Base-by-base conservation (phyloP, 805 yeast species). In the Metschnikowia kunwiensis region DNA sequence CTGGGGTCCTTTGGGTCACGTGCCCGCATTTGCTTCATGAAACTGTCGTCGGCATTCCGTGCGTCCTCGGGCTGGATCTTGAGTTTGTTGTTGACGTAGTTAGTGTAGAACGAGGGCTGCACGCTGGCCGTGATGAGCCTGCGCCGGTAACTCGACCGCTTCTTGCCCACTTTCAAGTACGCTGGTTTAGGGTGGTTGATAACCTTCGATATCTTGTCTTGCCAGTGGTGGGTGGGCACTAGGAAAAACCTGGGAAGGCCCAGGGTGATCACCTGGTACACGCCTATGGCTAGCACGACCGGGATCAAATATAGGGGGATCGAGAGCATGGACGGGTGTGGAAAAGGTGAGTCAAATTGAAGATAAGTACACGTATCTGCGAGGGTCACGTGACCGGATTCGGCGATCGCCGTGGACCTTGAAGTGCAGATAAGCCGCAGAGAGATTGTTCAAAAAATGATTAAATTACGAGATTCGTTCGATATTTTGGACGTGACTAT, bases 201-300 rank as follows among this genome's bases (percentile, higher is more conserved):
- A n/a, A 61, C 70, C 24, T 46, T 34, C 24, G 30, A 24, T 41
- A 68, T 58, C 49, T 58, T 63, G 7, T 60, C 60, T 40, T 52
- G 49, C 72, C 72, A 67, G 35, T 53, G 44, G 9, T 56, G 63
- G n/a, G 64, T 53, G 3, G 73, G 72, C 5, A 65, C 68, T 5
- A 65, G 39, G 29, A 65, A 55, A 42, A 54, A 55, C 15, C 61
- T 56, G 5, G 68, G 70, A 26, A 65, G 42, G 1, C 55, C 64
- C 26, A 42, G 34, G 9, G 50, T 40, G 2, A 58, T 18, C n/a
- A 51, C 25, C 44, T 49, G 51, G 39, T 50, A 47, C 10, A 46
- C n/a, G 18, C 50, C 30, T 25, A 47, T 16, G 8, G 35, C 36
- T 12, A 41, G 28, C 10, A 47, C 34, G 24, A 45, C 17, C 4